Conservation (phyloP, 768 basidiomycete genomes). For the Sporobolomyces pararoseus region DNA sequence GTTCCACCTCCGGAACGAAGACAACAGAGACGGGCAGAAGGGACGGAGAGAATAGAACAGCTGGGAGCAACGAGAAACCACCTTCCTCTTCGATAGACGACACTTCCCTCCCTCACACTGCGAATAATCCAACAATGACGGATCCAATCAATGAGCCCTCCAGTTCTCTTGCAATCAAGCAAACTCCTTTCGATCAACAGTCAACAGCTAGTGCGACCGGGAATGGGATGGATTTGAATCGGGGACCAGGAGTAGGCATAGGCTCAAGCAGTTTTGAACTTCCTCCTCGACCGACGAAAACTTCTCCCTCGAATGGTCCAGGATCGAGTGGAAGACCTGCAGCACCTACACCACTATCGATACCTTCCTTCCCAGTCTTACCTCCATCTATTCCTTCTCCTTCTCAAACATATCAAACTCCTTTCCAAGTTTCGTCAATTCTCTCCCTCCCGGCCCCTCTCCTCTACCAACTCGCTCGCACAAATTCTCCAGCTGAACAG, state of each 20-base stretch:
- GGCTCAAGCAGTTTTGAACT: neutral
- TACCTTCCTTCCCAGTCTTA: constrained; percentile 34
- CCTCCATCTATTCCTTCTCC: constrained; percentile 30
- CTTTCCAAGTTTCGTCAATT: constrained; percentile 41
- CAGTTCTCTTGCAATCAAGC: no score
- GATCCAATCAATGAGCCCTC: constrained; percentile 9
- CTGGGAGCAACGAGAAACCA: neutral
- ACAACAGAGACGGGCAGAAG: no score
- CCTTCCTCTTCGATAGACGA: constrained; percentile 7
- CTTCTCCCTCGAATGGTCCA: neutral
- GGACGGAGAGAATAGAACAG: no score
- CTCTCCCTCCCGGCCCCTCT: constrained; percentile 36
- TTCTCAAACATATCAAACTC: constrained; percentile 30
- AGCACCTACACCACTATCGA: neutral
- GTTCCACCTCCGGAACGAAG: no score
- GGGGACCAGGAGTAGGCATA: neutral
- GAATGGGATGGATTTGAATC: neutral
- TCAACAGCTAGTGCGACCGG: neutral
- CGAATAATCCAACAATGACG: constrained; percentile 15
- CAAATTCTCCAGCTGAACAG: constrained; percentile 27
- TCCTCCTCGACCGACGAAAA: neutral
- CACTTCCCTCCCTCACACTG: constrained; percentile 9
- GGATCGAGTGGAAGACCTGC: neutral
- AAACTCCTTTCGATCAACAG: no score
- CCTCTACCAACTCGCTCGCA: constrained; percentile 38